Percentiles rank a stretch among this genome's conserved stretches.
Conservation (phyloP, 306 rosid genomes). For the Hylodesmum podocarpum region DNA sequence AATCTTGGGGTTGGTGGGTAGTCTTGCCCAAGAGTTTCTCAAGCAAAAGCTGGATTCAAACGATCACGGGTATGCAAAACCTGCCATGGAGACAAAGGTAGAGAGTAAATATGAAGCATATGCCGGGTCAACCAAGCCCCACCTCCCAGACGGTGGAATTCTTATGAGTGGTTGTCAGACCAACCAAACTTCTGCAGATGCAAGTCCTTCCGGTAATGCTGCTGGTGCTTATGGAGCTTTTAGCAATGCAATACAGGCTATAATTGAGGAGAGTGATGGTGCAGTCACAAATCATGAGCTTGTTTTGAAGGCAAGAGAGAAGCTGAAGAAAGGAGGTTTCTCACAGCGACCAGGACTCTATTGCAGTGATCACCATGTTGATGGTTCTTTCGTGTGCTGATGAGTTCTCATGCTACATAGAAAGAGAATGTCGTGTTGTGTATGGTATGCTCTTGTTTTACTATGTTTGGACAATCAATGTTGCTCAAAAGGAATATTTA, state of each 20-base stretch:
- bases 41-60: slow-evolving; percentile 69
- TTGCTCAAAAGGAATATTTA: slow-evolving; percentile 33
- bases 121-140: slow-evolving; percentile 66
- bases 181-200: slow-evolving; percentile 88
- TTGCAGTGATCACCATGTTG: slow-evolving; percentile 64
- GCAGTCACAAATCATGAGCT: slow-evolving; percentile 66
- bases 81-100: slow-evolving; percentile 62
- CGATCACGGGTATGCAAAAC: slow-evolving; percentile 67
- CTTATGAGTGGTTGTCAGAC: slow-evolving; percentile 89
- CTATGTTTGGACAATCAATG: slow-evolving; percentile 23
- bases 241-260: slow-evolving; percentile 81
- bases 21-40: slow-evolving; percentile 83
- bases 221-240: slow-evolving; percentile 76
- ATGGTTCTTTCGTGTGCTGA: slow-evolving; percentile 53
- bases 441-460: background rate
- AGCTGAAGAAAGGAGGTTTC: slow-evolving; percentile 67
- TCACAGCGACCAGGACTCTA: slow-evolving; percentile 87
- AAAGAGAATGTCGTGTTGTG: background rate
- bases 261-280: slow-evolving; percentile 59
- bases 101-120: slow-evolving; percentile 73
- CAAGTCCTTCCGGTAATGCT: slow-evolving; percentile 64
- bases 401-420: slow-evolving; percentile 18
- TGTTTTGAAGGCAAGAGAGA: slow-evolving; percentile 58
- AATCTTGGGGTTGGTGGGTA: slow-evolving; percentile 73
- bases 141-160: slow-evolving; percentile 60